Base-by-base conservation (phyloP, 2,329 filamentous ascomycete species). In the Dothideomycetes sp. region DNA sequence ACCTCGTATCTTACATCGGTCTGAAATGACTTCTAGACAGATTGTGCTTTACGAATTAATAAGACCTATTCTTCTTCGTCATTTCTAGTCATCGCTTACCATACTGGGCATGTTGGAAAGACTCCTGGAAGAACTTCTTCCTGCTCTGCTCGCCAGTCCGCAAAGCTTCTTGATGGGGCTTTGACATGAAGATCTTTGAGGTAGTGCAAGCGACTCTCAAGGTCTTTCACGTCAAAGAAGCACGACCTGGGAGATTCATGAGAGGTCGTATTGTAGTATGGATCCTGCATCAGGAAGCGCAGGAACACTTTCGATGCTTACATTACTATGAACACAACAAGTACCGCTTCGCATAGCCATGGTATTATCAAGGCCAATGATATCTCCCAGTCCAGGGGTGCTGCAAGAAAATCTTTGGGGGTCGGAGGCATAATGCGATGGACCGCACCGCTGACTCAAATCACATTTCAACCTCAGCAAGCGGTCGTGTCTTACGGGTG, bases 21-120 rank as follows among this genome's bases (percentile, higher is more conserved):
- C 39, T 5, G 22, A 27, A 14, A 41, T 41, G 19, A 33, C 22
- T 3, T 41, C 39, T 5, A 41, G 19, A 11, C 39, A 41, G 8
- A 41, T 37, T 14, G 34, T 37, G 19, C 39, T 35, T 31, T 31
- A 24, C 17, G n/a, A 19, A 34, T 35, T 30, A 19, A 2, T 19
- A 32, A 11, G 27, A 22, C 31, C 31, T 32, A 5, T 7, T n/a
- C 10, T 5, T 7, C 15, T n/a, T 34, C 8, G n/a, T 33, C 15
- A 34, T 7, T 34, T 14, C 7, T 8, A 5, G 5, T 16, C 5
- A 34, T 17, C 8, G 18, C 32, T 17, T 16, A 34, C 32, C 32
- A 34, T 4, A 34, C 8, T 9, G 32, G 32, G 9, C n/a, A 16
- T 11, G 32, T 15, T 7, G 32, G 5, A 18, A 34, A 34, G 12